These are phyloP conservation scores for Annulohypoxylon truncatum DNA, from an alignment of 2,329 filamentous ascomycete species.

Conservation along the genomic window DNA sequence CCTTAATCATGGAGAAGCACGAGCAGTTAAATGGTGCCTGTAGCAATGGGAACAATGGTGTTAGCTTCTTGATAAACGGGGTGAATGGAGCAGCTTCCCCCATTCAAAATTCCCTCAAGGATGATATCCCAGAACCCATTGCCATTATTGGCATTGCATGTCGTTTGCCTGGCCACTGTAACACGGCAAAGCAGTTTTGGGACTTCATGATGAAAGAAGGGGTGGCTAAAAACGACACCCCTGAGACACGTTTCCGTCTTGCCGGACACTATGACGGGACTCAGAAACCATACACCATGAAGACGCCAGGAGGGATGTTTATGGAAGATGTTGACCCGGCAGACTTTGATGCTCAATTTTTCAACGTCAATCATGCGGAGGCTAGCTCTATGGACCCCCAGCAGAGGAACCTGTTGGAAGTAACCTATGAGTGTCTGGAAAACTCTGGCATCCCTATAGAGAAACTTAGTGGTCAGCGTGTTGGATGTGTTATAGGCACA, in stretches of 20 bases:
- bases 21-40: neutral
- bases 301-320: neutral
- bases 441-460: neutral
- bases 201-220: neutral
- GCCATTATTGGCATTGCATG: slow-evolving; percentile 2
- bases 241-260: neutral
- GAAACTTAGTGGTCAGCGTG: neutral
- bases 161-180: neutral
- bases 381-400: neutral
- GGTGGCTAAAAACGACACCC: neutral
- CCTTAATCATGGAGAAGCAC: neutral
- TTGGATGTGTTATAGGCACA: neutral
- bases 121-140: neutral
- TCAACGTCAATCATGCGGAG: neutral
- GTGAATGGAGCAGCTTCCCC: neutral
- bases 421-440: neutral
- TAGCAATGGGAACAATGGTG: neutral
- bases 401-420: neutral
- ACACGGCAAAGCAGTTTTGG: neutral
- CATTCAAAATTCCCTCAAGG: neutral
- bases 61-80: neutral
- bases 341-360: neutral
- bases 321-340: neutral
- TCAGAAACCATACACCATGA: neutral
- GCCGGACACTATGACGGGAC: neutral